Conservation (phyloP, 768 basidiomycete genomes). For the Cystobasidiopsis lactophilus region DNA sequence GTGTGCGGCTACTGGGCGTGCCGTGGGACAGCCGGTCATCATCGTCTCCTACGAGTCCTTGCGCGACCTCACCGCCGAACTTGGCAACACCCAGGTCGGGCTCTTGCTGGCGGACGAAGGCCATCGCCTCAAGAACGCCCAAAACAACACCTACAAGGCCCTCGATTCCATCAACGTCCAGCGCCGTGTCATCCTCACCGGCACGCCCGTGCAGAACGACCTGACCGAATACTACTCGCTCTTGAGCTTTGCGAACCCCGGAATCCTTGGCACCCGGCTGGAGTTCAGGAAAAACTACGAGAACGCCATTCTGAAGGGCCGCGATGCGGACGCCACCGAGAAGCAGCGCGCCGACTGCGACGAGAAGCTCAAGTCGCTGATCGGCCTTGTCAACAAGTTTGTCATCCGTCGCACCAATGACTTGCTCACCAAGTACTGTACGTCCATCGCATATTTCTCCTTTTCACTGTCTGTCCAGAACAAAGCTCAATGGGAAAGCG, state of each 20-base stretch:
- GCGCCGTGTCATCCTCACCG: slow-evolving; percentile 70
- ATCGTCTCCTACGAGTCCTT: slow-evolving; percentile 96
- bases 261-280: slow-evolving; percentile 39
- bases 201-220: slow-evolving; percentile 57
- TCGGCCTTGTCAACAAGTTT: slow-evolving; percentile 30
- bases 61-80: slow-evolving; percentile 49
- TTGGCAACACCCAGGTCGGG: slow-evolving; percentile 63
- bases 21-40: slow-evolving; percentile 87
- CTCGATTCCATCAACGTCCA: slow-evolving; percentile 61
- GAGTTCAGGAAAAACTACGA: slow-evolving; percentile 49
- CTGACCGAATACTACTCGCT: slow-evolving; percentile 90
- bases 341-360: slow-evolving; percentile 62
- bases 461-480: slow-evolving; percentile 19
- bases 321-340: slow-evolving; percentile 48
- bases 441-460: too few relatives aligned
- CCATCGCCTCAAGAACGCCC: slow-evolving; percentile 69
- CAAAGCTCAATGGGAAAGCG: background rate
- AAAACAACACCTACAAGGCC: slow-evolving; percentile 25
- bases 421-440: slow-evolving; percentile 66
- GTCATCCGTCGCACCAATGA: slow-evolving; percentile 75
- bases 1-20: slow-evolving; percentile 70
- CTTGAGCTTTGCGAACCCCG: slow-evolving; percentile 92
- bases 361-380: slow-evolving; percentile 51
- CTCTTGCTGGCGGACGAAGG: slow-evolving; percentile 92
- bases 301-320: slow-evolving; percentile 62